Percentiles rank a stretch among this genome's conserved stretches.
Evolutionary conservation across 2,329 filamentous ascomycete species (phyloP).

Genomic region (Tympanopsis confertula): DNA sequence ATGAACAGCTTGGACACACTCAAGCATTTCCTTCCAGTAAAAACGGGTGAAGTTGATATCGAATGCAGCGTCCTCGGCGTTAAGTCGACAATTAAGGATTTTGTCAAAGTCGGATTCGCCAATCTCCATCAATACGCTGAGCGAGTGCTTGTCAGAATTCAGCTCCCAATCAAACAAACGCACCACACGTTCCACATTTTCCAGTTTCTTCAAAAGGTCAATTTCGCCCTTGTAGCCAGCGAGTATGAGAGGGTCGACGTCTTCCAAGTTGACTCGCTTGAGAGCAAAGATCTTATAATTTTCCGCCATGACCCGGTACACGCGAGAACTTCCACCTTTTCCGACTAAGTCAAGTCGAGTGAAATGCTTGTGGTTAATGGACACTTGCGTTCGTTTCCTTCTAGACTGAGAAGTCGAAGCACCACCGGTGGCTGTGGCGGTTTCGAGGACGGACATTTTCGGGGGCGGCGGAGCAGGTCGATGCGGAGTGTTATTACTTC

Average conservation of each 20-base stretch:
- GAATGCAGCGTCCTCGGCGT: constrained; percentile 47
- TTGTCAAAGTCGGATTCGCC: constrained; percentile 63
- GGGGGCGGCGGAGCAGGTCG: constrained; percentile 45
- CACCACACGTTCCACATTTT: constrained; percentile 60
- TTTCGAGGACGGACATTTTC: constrained; percentile 56
- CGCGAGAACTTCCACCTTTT: constrained; percentile 58
- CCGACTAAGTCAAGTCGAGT: constrained; percentile 62
- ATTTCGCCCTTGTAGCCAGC: constrained; percentile 67
- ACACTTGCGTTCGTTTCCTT: constrained; percentile 47
- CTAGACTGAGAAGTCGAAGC: constrained; percentile 43
- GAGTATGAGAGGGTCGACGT: constrained; percentile 56
- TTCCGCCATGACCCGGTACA: constrained; percentile 68
- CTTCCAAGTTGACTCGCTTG: constrained; percentile 60
- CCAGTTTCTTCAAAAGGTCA: constrained; percentile 54
- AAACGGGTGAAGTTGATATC: constrained; percentile 60
- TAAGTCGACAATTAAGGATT: constrained; percentile 48
- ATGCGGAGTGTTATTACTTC: constrained; percentile 50
- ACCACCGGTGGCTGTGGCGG: constrained; percentile 48
- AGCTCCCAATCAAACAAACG: constrained; percentile 61
- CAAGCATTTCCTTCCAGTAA: constrained; percentile 72
- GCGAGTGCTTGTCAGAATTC: constrained; percentile 56
- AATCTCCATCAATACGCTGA: constrained; percentile 66
- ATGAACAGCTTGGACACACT: constrained; percentile 62
- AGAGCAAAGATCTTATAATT: constrained; percentile 64
- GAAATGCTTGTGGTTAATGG: constrained; percentile 58